phyloP scores from a whole-genome alignment of 164 flowering plant species.

The Aristolochia californica region DNA sequence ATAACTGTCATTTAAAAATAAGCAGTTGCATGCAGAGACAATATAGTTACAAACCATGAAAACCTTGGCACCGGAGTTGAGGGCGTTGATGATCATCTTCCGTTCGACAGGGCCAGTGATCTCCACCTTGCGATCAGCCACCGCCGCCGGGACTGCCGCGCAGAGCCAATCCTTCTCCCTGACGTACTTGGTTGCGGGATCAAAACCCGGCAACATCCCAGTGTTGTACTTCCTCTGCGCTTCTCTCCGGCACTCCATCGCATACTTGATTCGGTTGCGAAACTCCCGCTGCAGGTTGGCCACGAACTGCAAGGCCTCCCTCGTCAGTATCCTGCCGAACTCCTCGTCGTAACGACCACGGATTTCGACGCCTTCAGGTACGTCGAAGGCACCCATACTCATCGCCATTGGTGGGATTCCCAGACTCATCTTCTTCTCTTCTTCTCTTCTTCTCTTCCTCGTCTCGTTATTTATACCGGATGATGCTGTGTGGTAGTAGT shows the following conservation, averaged over 20 bases:
- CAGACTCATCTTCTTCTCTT: too few relatives aligned
- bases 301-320: constrained; percentile 67
- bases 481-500: neutral
- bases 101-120: constrained; percentile 88
- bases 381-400: constrained; percentile 33
- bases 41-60: constrained; percentile 78
- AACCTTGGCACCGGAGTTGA: constrained; percentile 87
- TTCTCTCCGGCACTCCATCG: constrained; percentile 66
- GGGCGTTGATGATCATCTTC: constrained; percentile 94
- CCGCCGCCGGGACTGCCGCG: constrained; percentile 53
- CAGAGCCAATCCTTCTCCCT: constrained; percentile 77
- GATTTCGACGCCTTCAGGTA: constrained; percentile 76
- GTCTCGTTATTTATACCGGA: neutral
- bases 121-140: constrained; percentile 86
- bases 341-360: constrained; percentile 55
- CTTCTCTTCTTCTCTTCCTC: neutral
- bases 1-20: too few relatives aligned
- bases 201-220: constrained; percentile 69
- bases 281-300: constrained; percentile 74
- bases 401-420: constrained; percentile 4
- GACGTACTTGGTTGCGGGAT: constrained; percentile 54
- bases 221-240: constrained; percentile 51
- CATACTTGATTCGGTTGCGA: constrained; percentile 41
- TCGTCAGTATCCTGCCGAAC: constrained; percentile 52
- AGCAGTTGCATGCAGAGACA: too few relatives aligned